phyloP scores from a whole-genome alignment of 208 protist genomes.

The Acanthamoeba quina region DNA sequence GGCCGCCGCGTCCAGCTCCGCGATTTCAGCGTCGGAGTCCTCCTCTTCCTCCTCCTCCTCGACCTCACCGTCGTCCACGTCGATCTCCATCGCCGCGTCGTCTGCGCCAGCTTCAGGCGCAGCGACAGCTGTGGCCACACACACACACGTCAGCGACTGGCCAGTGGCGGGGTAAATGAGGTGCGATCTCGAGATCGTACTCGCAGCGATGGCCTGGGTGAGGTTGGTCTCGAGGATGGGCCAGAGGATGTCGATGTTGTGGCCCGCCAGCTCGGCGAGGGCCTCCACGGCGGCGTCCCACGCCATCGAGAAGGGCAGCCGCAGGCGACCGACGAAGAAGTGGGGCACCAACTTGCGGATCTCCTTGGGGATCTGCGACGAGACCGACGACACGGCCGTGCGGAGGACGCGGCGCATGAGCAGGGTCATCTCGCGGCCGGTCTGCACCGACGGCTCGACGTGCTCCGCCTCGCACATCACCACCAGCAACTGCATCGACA shows the following conservation, averaged over 20 bases:
- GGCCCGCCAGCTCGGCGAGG: constrained; percentile 33
- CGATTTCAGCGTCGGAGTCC: not conserved
- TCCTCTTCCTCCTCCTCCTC: not conserved
- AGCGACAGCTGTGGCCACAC: not conserved
- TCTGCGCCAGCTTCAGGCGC: not conserved
- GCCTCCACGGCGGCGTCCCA: constrained; percentile 37
- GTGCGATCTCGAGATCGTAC: not conserved
- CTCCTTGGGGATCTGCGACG: constrained; percentile 38
- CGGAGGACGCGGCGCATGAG: constrained; percentile 54
- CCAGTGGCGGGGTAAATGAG: not conserved
- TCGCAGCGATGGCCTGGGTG: not conserved
- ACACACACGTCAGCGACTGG: not conserved
- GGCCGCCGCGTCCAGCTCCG: not conserved
- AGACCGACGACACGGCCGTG: constrained; percentile 21
- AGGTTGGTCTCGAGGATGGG: constrained; percentile 40
- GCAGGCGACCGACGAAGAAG: constrained; percentile 44
- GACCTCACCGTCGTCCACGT: not conserved
- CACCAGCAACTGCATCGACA: constrained; percentile 38
- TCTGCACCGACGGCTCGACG: not conserved
- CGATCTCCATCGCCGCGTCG: not conserved
- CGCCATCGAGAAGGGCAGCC: constrained; percentile 10
- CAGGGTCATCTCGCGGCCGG: constrained; percentile 50
- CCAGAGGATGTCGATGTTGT: constrained; percentile 21
- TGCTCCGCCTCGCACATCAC: constrained; percentile 67
- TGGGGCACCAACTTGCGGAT: constrained; percentile 59